Evolutionary conservation across 2,329 filamentous ascomycete species (phyloP).

Genomic region (Zymoseptoria ardabiliae): DNA sequence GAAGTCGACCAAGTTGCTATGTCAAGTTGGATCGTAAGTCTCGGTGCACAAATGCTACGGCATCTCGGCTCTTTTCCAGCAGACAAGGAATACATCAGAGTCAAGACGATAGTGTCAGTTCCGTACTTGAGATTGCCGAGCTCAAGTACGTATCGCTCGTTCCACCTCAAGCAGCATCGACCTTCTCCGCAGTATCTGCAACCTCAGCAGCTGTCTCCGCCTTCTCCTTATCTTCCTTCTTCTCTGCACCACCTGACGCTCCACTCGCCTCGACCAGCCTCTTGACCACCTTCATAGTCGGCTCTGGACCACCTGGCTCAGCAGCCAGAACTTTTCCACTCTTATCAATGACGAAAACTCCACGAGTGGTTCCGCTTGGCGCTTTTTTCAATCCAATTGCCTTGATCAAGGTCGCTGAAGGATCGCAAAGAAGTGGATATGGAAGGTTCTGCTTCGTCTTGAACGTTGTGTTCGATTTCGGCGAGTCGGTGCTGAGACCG

Average conservation of each 20-base stretch:
- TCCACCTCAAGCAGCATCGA: conserved; percentile 11
- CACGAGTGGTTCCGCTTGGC: conserved; percentile 71
- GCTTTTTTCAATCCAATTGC: conserved; percentile 87
- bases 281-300: conserved; percentile 70
- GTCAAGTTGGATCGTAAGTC: too few species aligned
- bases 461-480: conserved; percentile 89
- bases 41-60: too few species aligned
- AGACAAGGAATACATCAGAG: too few species aligned
- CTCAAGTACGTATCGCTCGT: too few species aligned
- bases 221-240: conserved; percentile 26
- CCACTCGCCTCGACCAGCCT: conserved; percentile 53
- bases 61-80: too few species aligned
- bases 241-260: conserved; percentile 21
- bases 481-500: conserved; percentile 78
- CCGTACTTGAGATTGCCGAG: too few species aligned
- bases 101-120: too few species aligned
- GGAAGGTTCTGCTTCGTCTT: conserved; percentile 83
- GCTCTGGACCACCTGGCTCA: conserved; percentile 67
- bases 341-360: conserved; percentile 68
- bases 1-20: too few species aligned
- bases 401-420: conserved; percentile 62
- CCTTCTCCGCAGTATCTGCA: conserved; percentile 38
- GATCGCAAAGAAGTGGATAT: conserved; percentile 83
- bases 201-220: conserved; percentile 38
- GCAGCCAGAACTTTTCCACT: conserved; percentile 69